Percentiles rank a stretch among this genome's conserved stretches.
Conservation (phyloP, 441 rosid species). For the Pelargonium australe region DNA sequence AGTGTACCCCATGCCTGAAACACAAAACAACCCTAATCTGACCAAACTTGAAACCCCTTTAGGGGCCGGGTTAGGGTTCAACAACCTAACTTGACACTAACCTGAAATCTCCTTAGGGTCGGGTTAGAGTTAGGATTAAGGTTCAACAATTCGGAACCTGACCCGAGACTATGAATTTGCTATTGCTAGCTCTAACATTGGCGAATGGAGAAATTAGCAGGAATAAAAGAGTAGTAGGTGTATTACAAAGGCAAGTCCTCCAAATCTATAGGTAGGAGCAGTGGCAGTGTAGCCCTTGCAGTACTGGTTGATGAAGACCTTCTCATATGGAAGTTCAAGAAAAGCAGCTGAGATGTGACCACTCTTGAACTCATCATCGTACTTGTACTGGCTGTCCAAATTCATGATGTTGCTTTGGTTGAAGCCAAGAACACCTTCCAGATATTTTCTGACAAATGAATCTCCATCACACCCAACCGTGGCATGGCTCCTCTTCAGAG, state of each 20-base stretch:
- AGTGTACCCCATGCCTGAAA: no score
- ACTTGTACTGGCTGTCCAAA: not conserved
- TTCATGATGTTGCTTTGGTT: not conserved
- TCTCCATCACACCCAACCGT: conserved; percentile 11
- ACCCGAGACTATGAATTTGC: no score
- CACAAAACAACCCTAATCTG: no score
- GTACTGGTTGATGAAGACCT: conserved; percentile 14
- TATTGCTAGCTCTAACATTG: no score
- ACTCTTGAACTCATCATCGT: not conserved
- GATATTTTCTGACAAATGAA: conserved; percentile 10
- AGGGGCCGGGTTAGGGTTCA: no score
- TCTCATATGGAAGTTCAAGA: conserved; percentile 17
- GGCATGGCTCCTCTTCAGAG: conserved; percentile 6
- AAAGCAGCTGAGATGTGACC: conserved; percentile 8
- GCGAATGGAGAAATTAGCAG: no score
- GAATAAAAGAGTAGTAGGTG: not conserved
- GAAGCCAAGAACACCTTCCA: conserved; percentile 1
- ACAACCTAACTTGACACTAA: no score
- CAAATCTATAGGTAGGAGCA: conserved; percentile 12
- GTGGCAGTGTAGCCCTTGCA: conserved; percentile 14
- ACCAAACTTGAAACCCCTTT: no score
- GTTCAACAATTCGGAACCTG: no score
- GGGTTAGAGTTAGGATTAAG: no score
- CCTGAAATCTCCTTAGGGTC: no score
- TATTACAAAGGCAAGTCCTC: conserved; percentile 19